Evolutionary conservation across 176 grass and related monocot genomes (phyloP).

Genomic region (Calamus simplicifolius): DNA sequence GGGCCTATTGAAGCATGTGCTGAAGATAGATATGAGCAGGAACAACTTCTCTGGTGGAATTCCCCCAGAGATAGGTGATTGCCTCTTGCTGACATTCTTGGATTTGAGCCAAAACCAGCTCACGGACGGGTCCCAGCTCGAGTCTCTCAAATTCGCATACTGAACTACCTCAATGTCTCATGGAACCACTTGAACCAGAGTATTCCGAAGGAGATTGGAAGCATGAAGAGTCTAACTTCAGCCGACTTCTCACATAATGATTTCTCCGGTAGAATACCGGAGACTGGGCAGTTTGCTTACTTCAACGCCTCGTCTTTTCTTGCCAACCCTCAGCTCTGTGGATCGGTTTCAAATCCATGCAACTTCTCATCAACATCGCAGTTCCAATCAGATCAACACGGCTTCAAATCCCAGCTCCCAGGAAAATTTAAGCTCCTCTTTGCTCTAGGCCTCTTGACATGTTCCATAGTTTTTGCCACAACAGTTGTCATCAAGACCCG

Average conservation of each 20-base stretch:
- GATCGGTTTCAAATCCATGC: constrained; percentile 29
- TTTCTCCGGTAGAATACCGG: constrained; percentile 47
- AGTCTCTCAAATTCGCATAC: constrained; percentile 40
- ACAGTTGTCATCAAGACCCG: constrained; percentile 50
- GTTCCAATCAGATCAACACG: constrained; percentile 2
- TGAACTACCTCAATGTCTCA: constrained; percentile 77
- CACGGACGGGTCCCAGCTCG: constrained; percentile 30
- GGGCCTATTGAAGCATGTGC: constrained; percentile 32
- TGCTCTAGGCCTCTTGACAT: constrained; percentile 53
- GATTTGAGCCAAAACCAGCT: constrained; percentile 69
- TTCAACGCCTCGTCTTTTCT: constrained; percentile 55
- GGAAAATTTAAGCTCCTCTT: constrained; percentile 42
- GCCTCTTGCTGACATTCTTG: constrained; percentile 56
- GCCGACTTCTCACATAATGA: constrained; percentile 76
- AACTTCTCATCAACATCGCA: constrained; percentile 26
- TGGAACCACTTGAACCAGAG: constrained; percentile 45
- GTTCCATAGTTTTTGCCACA: constrained; percentile 49
- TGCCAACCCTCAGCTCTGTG: constrained; percentile 52
- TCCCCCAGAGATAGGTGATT: constrained; percentile 44
- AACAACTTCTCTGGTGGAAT: constrained; percentile 49
- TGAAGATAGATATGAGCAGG: constrained; percentile 71
- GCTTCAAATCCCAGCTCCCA: background rate
- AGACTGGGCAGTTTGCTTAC: constrained; percentile 62
- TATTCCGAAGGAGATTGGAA: constrained; percentile 57
- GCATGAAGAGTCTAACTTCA: constrained; percentile 57